Evolutionary conservation across 306 rosid species (phyloP), one percentile per base, ranked within the genome.

Genomic region (Castanospermum australe): DNA sequence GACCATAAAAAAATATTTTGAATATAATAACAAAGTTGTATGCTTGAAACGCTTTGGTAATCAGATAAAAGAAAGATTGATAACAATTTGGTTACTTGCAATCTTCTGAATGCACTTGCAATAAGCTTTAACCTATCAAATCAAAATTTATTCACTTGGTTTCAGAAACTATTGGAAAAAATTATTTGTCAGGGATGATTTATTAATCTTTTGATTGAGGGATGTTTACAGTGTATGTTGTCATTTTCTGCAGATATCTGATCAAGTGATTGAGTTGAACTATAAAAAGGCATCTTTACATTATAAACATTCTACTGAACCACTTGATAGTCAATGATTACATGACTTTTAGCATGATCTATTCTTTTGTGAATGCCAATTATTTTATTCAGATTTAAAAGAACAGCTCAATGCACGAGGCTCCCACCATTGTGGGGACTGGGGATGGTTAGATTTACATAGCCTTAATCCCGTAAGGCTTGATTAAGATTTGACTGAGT

Each of bases 401-500:
- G 39, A 41, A 24, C 15, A 38, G 39, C 17, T 55, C 12, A 38
- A 20, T 18, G 65, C 66, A 21, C 5, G 24, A 21, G 12, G 12
- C 11, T 22, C 73, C 15, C 22, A 8, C 21, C 21, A 54, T 33
- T 51, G 22, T 20, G 21, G 65, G 15, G 77, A 35, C 24, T 18
- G 50, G 35, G 32, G 60, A n/a, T n/a, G n/a, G n/a, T n/a, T n/a
- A n/a, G n/a, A n/a, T n/a, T n/a, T n/a, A n/a, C n/a, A n/a, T n/a
- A 17, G 48, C 20, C 45, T 10, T 71, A 28, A 1, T 3, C 32
- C 32, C 32, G 32, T 28, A 7, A 25, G 8, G 52, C 52, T 50
- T 13, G 52, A 65, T 65, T 47, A 35, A 68, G 72, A 60, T 68
- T 21, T 68, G 54, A 54, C 54, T 60, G 67, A 48, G 38, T 69